These are phyloP conservation scores for Agarophyton chilense DNA, from an alignment of 23 red algal species.

Conservation along the genomic window DNA sequence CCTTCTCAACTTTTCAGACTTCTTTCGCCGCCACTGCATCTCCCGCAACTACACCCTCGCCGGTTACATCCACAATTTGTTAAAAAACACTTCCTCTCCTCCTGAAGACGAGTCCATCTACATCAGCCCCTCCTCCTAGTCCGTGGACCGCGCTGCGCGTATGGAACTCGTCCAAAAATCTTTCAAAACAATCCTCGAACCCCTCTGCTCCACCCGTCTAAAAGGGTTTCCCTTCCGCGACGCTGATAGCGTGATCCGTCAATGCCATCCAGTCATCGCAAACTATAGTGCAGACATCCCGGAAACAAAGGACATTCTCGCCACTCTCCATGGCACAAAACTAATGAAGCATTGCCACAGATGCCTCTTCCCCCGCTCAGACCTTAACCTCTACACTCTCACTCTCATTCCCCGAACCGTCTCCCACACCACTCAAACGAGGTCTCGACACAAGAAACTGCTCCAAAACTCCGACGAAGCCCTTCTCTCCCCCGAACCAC, in stretches of 20 bases:
- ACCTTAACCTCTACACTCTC: not conserved
- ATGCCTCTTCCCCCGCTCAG: not conserved
- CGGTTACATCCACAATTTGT: not conserved
- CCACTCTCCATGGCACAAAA: not conserved
- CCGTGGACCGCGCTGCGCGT: not conserved
- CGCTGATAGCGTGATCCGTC: not conserved
- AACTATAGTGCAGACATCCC: slow-evolving; percentile 10
- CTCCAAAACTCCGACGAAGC: not conserved
- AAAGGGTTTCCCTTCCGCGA: not conserved
- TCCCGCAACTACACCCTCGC: not conserved
- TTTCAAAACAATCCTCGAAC: not conserved
- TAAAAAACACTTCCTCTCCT: not conserved
- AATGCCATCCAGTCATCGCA: not conserved
- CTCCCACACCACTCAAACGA: not conserved
- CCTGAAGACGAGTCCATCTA: too few species aligned
- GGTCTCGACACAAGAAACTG: too few species aligned
- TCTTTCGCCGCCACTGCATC: not conserved
- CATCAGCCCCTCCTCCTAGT: too few species aligned
- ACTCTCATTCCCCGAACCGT: not conserved
- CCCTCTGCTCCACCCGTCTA: not conserved
- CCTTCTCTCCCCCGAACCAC: not conserved
- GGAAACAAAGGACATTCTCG: not conserved
- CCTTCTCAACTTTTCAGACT: not conserved
- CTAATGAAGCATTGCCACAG: not conserved
- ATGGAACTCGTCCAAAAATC: not conserved